These are phyloP conservation scores for Ceratobasidium papillatum DNA, from an alignment of 1,284 basidiomycete species.

Conservation along the genomic window DNA sequence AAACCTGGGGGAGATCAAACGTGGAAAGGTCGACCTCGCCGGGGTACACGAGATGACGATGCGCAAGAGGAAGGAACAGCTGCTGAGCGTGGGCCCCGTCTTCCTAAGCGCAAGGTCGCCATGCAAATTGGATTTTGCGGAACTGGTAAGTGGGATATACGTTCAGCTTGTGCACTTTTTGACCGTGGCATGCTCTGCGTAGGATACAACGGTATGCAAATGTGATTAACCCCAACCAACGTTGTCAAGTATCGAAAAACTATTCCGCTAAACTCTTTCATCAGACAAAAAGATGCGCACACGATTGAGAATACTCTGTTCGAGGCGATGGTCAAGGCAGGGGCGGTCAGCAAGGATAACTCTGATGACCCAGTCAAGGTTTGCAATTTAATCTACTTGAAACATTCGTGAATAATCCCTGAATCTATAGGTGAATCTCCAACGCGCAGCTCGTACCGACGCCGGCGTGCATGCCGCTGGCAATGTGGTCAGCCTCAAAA, in stretches of 20 bases:
- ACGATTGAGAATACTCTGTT: constrained; percentile 96
- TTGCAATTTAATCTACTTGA: constrained; percentile 40
- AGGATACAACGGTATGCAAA: constrained; percentile 94
- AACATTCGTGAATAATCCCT: background rate
- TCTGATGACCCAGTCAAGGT: constrained; percentile 91
- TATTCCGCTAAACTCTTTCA: constrained; percentile 49
- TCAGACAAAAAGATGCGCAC: constrained; percentile 65
- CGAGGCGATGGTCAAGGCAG: constrained; percentile 85
- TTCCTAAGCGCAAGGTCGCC: constrained; percentile 76
- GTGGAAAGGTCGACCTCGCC: constrained; percentile 22
- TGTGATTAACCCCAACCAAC: constrained; percentile 64
- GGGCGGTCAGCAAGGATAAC: constrained; percentile 93
- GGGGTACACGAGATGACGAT: constrained; percentile 41
- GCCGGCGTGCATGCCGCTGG: constrained; percentile 98
- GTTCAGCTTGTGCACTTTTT: background rate
- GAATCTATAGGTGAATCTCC: constrained; percentile 70
- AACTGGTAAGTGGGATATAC: constrained; percentile 50
- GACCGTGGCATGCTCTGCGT: background rate
- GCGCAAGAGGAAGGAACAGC: constrained; percentile 43
- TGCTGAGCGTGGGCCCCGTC: constrained; percentile 37
- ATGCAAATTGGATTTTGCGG: constrained; percentile 82
- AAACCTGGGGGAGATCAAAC: constrained; percentile 16
- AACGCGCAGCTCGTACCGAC: constrained; percentile 93
- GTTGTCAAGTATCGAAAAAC: constrained; percentile 28
- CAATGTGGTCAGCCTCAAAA: constrained; percentile 91